phyloP scores from a whole-genome alignment of 2,329 filamentous ascomycete species.

The Phyllosticta capitalensis region DNA sequence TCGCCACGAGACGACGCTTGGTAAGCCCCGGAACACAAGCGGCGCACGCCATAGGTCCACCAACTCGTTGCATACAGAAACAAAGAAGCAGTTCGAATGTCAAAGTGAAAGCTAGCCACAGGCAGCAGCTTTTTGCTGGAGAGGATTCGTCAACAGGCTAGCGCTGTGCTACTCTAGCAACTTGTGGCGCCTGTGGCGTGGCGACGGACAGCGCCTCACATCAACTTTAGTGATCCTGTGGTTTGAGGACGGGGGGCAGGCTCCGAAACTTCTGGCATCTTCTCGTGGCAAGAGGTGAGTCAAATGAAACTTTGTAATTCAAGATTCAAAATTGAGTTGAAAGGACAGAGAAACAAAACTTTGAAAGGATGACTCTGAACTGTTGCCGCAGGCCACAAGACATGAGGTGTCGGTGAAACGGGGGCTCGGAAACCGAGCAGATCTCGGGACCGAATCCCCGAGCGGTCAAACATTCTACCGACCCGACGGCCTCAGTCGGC shows the following conservation, averaged over 20 bases:
- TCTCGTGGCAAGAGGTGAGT: not conserved
- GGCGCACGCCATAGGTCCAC: not conserved
- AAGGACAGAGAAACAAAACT: too few relatives aligned
- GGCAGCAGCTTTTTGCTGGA: not conserved
- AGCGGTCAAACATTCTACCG: too few relatives aligned
- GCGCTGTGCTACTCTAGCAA: not conserved
- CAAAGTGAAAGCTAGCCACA: not conserved
- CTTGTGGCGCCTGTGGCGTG: not conserved
- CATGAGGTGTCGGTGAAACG: not conserved
- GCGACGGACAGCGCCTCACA: not conserved
- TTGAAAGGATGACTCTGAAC: too few relatives aligned
- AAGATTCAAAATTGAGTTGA: not conserved
- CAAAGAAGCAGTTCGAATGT: not conserved
- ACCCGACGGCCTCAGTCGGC: too few relatives aligned
- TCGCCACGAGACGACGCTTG: slow-evolving; percentile 1
- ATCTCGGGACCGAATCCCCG: too few relatives aligned
- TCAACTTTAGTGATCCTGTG: not conserved
- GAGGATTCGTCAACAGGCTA: not conserved
- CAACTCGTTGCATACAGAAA: not conserved
- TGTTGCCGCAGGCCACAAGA: too few relatives aligned
- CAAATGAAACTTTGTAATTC: not conserved
- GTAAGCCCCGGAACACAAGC: not conserved
- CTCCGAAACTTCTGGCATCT: not conserved
- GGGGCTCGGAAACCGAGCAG: not conserved
- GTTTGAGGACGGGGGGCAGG: not conserved